Conservation (phyloP, 1,284 basidiomycete genomes). For the Pyrrhoderma noxium region DNA sequence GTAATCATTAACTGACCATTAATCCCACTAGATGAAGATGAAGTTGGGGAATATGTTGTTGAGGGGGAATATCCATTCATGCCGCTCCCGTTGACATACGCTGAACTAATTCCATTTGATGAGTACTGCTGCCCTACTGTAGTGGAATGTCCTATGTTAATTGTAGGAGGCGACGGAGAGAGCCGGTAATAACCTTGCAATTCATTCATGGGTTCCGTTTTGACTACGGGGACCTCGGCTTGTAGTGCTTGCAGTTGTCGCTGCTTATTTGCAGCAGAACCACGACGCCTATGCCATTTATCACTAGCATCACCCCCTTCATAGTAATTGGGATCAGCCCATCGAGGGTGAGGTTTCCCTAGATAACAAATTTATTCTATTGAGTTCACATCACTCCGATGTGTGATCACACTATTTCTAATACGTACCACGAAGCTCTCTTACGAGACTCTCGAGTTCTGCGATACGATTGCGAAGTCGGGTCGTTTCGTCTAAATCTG, state of each 20-base stretch:
- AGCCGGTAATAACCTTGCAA: slow-evolving; percentile 50
- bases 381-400: background rate
- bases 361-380: slow-evolving; percentile 1
- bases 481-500: slow-evolving; percentile 74
- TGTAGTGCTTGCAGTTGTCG: slow-evolving; percentile 28
- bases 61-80: slow-evolving; percentile 12
- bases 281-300: slow-evolving; percentile 73
- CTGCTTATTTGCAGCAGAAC: slow-evolving; percentile 29
- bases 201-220: slow-evolving; percentile 24
- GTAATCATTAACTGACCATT: slow-evolving; percentile 7
- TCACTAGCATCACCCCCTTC: slow-evolving; percentile 65
- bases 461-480: slow-evolving; percentile 79
- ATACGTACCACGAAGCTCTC: slow-evolving; percentile 64
- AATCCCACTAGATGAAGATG: slow-evolving; percentile 13
- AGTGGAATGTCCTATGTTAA: slow-evolving; percentile 32
- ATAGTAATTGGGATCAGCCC: slow-evolving; percentile 70
- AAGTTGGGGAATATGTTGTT: slow-evolving; percentile 15
- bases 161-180: slow-evolving; percentile 46
- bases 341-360: slow-evolving; percentile 79
- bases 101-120: background rate
- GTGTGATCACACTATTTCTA: background rate
- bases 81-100: slow-evolving; percentile 7
- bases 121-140: slow-evolving; percentile 20
- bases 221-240: slow-evolving; percentile 13
- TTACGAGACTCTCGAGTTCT: slow-evolving; percentile 82